Percentiles rank a stretch among this genome's conserved stretches.
Evolutionary conservation across 2,329 filamentous ascomycete species (phyloP).

Genomic region (Onygenales sp.): DNA sequence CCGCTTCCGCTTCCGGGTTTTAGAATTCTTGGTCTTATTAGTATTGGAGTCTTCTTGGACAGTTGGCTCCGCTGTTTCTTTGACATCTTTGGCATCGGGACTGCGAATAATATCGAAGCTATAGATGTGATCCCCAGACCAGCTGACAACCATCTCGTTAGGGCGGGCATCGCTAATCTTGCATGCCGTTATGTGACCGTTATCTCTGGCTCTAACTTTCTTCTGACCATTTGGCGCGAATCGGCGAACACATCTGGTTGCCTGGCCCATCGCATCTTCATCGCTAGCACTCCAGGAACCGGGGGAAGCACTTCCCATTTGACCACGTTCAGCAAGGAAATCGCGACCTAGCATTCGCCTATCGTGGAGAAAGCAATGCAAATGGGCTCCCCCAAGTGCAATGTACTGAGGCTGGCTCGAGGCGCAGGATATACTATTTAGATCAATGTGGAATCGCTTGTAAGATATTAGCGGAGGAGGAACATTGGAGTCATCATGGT

Average conservation of each 20-base stretch:
- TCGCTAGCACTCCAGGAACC: conserved; percentile 35
- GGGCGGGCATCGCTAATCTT: conserved; percentile 62
- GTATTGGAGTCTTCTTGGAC: conserved; percentile 18
- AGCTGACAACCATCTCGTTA: conserved; percentile 58
- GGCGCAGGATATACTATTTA: conserved; percentile 61
- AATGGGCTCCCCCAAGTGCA: conserved; percentile 57
- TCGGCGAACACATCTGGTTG: conserved; percentile 56
- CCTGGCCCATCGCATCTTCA: conserved; percentile 47
- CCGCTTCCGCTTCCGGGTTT: conserved; percentile 49
- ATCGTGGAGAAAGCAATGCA: conserved; percentile 61
- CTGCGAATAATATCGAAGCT: conserved; percentile 55
- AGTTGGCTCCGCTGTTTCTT: conserved; percentile 18
- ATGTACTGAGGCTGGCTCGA: conserved; percentile 60
- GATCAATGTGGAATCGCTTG: conserved; percentile 51
- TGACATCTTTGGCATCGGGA: conserved; percentile 43
- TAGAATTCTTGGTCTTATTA: conserved; percentile 25
- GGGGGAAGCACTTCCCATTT: conserved; percentile 30
- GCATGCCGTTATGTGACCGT: conserved; percentile 59
- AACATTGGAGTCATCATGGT: conserved; percentile 41
- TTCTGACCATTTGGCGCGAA: conserved; percentile 55
- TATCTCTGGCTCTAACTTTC: conserved; percentile 36
- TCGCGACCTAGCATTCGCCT: conserved; percentile 58
- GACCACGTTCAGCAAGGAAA: conserved; percentile 43
- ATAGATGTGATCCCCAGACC: conserved; percentile 59
- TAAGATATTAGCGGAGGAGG: conserved; percentile 59